Evolutionary conservation across 345 rosid genomes (phyloP).

Genomic region (Ceriops zippeliana): DNA sequence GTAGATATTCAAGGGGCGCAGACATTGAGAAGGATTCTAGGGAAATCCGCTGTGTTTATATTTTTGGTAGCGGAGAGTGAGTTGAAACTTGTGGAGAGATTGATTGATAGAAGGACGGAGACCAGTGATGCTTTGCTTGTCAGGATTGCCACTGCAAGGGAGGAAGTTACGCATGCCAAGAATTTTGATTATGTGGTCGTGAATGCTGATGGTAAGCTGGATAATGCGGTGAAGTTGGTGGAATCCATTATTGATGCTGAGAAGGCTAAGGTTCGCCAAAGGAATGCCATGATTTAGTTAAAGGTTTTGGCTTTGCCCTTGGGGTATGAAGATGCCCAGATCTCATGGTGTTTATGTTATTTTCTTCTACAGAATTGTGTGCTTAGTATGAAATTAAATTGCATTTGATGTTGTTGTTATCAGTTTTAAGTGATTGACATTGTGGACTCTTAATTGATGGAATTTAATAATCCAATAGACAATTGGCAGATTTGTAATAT

Average conservation of each 20-base stretch:
- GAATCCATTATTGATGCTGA: conserved; percentile 85
- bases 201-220: conserved; percentile 76
- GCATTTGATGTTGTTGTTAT: neutral
- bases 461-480: neutral
- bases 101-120: conserved; percentile 83
- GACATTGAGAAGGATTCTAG: conserved; percentile 64
- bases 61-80: conserved; percentile 84
- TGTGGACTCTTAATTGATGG: neutral
- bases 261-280: conserved; percentile 79
- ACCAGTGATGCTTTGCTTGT: conserved; percentile 68
- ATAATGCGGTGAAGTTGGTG: conserved; percentile 57
- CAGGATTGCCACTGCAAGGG: conserved; percentile 76
- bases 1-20: conserved; percentile 91
- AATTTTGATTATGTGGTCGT: conserved; percentile 80
- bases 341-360: neutral
- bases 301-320: conserved; percentile 1
- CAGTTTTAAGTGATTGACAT: neutral
- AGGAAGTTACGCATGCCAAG: conserved; percentile 64
- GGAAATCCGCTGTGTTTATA: conserved; percentile 71
- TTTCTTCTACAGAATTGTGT: neutral
- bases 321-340: conserved; percentile 4
- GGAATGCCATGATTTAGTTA: conserved; percentile 48
- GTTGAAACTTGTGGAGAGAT: conserved; percentile 70
- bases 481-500: neutral
- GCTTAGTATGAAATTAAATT: neutral